Base-by-base conservation (phyloP, 805 yeast genomes). In the Sugiyamaella qingdaonensis region DNA sequence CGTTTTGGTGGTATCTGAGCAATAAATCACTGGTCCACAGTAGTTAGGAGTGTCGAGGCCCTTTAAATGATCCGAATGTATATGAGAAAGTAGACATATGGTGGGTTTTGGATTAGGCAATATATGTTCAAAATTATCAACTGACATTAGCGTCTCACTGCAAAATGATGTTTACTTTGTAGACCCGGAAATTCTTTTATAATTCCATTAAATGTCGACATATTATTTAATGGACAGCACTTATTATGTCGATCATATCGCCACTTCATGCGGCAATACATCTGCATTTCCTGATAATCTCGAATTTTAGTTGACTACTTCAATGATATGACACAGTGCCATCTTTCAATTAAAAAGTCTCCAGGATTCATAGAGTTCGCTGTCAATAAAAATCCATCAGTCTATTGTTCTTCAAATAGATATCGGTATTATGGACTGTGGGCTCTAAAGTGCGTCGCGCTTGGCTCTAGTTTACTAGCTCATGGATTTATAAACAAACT, bases 21-120 rank as follows among this genome's bases (percentile, higher is more conserved):
- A 80, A 59, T 78, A 78, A 1, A 81, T 74, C 4, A 56, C 57
- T 7, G 76, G 73, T 1, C 74, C 71, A 43, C 71, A 65, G 52
- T 70, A 68, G n/a, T 64, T 59, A 18, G 53, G 50, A 42, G 70
- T 64, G 1, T 69, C 69, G 11, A 82, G 63, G 0, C 86, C 86
- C 0, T 54, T 62, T 46, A 80, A 61, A 60, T 81, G 86, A 57
- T 82, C 86, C 1, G 75, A 61, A 62, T 82, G 86, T 50, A 73
- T 71, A 58, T 82, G 86, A 0, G 85, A 74, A 8, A 82, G 69
- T 8, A 75, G 64, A 16, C 68, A 63, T 52, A 69, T 61, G 29
- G 56, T 54, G 2, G 71, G 67, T 1, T 53, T 46, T 1, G 64
- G 61, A 1, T 41, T 41, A 36, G 46, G 60, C 13, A 31, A 14